Evolutionary conservation across 306 rosid species (phyloP), one percentile per base, ranked within the genome.

Genomic region (Cucumis cinereus): DNA sequence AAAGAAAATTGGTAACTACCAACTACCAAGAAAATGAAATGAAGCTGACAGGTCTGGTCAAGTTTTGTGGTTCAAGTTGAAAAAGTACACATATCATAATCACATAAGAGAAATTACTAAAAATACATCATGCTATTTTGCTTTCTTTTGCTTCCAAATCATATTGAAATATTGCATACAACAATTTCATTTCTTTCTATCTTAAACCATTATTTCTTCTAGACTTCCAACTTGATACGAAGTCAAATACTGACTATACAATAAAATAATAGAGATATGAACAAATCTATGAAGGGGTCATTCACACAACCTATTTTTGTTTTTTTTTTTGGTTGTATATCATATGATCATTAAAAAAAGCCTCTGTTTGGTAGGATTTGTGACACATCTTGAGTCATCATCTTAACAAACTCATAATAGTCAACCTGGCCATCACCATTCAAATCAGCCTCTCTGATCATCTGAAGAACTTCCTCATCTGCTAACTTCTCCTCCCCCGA

Each of bases 371-470:
- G 23, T 24, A 24, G 75, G 20, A 69, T 23, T 69, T 69, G 15
- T 14, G 50, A 69, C 13, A 7, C 33, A 69, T 22, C 43, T 1
- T 75, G 9, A 15, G 35, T 87, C 96, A 91, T 93, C 90, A 88
- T 82, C 83, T 85, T 89, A 70, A 83, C 98, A 17, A 93, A 93
- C 71, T 93, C 98, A 1, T 91, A 86, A 33, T 81, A 93, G 74
- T 91, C 90, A 66, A 91, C 96, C 71, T 88, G 91, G 20, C 97
- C 97, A 82, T 93, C 98, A 17, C 96, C 98, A 23, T 93, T 93
- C 85, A 93, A 86, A 82, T 93, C 98, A 5, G 97, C 98, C 73
- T 91, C 98, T 60, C 79, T 82, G 43, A 93, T 89, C 96, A 91
- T 91, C 80, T 93, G 97, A 56, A 86, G 83, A 28, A 88, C 93